These are phyloP conservation scores for Clavaria fumosa DNA, from an alignment of 768 basidiomycete genomes.

Conservation along the genomic window DNA sequence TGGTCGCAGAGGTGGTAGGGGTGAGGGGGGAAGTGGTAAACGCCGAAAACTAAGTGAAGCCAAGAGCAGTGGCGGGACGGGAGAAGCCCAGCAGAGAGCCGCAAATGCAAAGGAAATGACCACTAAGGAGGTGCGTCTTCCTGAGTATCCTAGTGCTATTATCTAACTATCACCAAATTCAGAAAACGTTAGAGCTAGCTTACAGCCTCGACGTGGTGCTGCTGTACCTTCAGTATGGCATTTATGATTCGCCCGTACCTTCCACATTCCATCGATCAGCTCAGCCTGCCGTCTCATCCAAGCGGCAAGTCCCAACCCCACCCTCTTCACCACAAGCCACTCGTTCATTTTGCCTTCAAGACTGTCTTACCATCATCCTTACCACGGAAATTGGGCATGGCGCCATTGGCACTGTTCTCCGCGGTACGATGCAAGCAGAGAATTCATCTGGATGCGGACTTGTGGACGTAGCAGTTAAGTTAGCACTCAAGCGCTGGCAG, in stretches of 20 bases:
- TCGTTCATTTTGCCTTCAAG: constrained; percentile 7
- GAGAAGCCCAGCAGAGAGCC: constrained; percentile 2
- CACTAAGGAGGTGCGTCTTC: constrained; percentile 4
- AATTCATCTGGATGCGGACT: constrained; percentile 3
- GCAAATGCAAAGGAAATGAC: constrained; percentile 4
- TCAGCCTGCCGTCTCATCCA: constrained; percentile 1
- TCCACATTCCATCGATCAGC: constrained; percentile 9
- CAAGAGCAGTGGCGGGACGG: constrained; percentile 1
- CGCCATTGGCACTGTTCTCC: constrained; percentile 9
- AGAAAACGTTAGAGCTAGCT: constrained; percentile 9
- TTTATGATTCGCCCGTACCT: constrained; percentile 11
- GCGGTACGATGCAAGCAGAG: constrained; percentile 9
- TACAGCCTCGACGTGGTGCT: constrained; percentile 8
- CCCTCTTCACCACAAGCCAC: constrained; percentile 7
- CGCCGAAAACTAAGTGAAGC: neutral
- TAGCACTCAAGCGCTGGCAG: constrained; percentile 7
- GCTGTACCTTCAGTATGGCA: constrained; percentile 10
- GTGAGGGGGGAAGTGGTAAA: constrained; percentile 3
- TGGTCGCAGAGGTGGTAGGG: constrained; percentile 2
- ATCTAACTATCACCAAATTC: constrained; percentile 3
- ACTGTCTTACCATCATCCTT: constrained; percentile 9
- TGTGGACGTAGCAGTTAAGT: constrained; percentile 6
- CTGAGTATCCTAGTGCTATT: constrained; percentile 4
- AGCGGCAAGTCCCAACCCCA: constrained; percentile 1
- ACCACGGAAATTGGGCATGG: constrained; percentile 10